phyloP scores from a whole-genome alignment of 1,139 yeast genomes.

The Nakaseomyces sp. region DNA sequence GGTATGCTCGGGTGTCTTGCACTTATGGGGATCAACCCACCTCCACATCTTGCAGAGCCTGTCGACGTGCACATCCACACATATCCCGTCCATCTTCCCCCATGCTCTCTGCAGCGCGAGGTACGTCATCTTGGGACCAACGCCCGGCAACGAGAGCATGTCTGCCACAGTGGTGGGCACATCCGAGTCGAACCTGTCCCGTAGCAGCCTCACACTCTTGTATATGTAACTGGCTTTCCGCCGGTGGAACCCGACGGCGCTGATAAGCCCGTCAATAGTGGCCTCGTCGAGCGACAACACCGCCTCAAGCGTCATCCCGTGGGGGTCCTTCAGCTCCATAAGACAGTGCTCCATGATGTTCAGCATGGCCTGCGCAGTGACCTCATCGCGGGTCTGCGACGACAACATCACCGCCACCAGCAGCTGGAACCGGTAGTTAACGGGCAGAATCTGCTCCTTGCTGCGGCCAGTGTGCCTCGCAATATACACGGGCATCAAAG shows the following conservation, averaged over 20 bases:
- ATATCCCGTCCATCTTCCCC: slow-evolving; percentile 69
- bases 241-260: slow-evolving; percentile 78
- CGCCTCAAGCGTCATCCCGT: slow-evolving; percentile 38
- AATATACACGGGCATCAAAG: slow-evolving; percentile 51
- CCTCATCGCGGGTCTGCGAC: slow-evolving; percentile 87
- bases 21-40: slow-evolving; percentile 51
- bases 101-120: slow-evolving; percentile 75
- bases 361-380: slow-evolving; percentile 64
- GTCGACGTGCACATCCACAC: slow-evolving; percentile 89
- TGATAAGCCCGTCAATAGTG: slow-evolving; percentile 59
- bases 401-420: slow-evolving; percentile 77
- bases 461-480: slow-evolving; percentile 25
- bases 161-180: slow-evolving; percentile 63
- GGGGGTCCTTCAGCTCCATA: slow-evolving; percentile 28
- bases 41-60: slow-evolving; percentile 73
- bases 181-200: slow-evolving; percentile 49
- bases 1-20: slow-evolving; percentile 67
- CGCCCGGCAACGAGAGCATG: slow-evolving; percentile 69
- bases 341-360: slow-evolving; percentile 43
- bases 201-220: slow-evolving; percentile 47
- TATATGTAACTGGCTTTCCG: slow-evolving; percentile 68
- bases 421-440: slow-evolving; percentile 58
- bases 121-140: slow-evolving; percentile 94
- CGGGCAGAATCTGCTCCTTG: slow-evolving; percentile 33
- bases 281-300: slow-evolving; percentile 45